Evolutionary conservation across 164 flowering plant species (phyloP).

Genomic region (Liquidambar formosana): DNA sequence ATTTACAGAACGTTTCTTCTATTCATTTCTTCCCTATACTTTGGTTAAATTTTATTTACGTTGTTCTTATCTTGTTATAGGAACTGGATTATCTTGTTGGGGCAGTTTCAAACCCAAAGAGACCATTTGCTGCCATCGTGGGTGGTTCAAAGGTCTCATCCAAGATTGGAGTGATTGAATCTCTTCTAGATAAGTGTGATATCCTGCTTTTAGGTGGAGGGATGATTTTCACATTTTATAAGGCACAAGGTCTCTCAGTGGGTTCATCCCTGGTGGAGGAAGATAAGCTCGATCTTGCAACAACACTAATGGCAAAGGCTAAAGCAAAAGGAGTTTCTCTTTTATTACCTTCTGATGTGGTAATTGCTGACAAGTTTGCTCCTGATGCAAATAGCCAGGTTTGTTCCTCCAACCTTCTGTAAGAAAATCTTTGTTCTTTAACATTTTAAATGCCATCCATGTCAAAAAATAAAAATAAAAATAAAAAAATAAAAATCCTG

Average conservation of each 20-base stretch:
- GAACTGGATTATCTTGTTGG: slow-evolving; percentile 83
- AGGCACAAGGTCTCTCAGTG: slow-evolving; percentile 77
- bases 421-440: no score
- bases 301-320: slow-evolving; percentile 69
- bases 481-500: no score
- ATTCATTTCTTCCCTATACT: background rate
- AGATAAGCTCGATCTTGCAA: slow-evolving; percentile 74
- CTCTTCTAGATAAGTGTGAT: slow-evolving; percentile 72
- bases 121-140: slow-evolving; percentile 86
- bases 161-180: slow-evolving; percentile 83
- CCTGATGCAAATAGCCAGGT: slow-evolving; percentile 90
- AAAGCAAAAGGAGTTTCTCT: slow-evolving; percentile 75
- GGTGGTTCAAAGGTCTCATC: slow-evolving; percentile 87
- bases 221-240: slow-evolving; percentile 83
- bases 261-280: slow-evolving; percentile 83
- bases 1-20: background rate
- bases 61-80: slow-evolving; percentile 27
- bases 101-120: slow-evolving; percentile 71
- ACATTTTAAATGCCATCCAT: no score
- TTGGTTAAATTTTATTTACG: background rate
- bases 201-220: slow-evolving; percentile 79
- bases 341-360: slow-evolving; percentile 68
- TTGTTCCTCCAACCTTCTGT: slow-evolving; percentile 7
- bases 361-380: slow-evolving; percentile 81
- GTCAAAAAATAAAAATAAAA: no score